Base-by-base conservation (phyloP, 2,329 filamentous ascomycete species). In the Pleurostoma richardsiae region DNA sequence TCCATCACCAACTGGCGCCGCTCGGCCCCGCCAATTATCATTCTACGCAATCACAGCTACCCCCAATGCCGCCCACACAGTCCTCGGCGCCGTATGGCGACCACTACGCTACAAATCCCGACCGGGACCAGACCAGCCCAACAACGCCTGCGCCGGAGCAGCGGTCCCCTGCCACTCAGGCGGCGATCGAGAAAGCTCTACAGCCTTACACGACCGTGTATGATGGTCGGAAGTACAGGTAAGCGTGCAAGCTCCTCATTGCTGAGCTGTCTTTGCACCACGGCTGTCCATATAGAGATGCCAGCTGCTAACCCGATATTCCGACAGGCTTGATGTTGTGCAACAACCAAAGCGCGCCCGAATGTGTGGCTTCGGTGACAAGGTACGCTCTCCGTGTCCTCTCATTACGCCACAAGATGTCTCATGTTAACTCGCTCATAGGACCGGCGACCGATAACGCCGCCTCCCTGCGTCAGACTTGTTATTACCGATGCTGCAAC, bases 281-380 rank as follows among this genome's bases (percentile, higher is more conserved):
- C 19, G 19, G 19, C 19, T 19, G 19, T 19, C 19, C 19, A 19
- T 19, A 19, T 19, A 19, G 19, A 19, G 19, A 19, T 19, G 19
- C 19, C 19, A 19, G 19, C 19, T 19, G 19, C 19, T 19, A 19
- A 19, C 19, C 19, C 19, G 19, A 19, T 19, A 19, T 19, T 19
- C 19, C 19, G 19, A 50, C 54, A 86, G 83, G 51, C 77, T 96
- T 43, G 74, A 85, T 54, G 89, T 96, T 50, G 83, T 88, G 55
- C 94, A 99, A 71, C 90, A 97, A 66, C 94, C 94, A 43, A 79
- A 89, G 58, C 83, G 94, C 58, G 94, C 94, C 54, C 88, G 94
- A 51, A 97, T 97, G 94, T 99, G 94, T 71, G 94, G 94, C 6
- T 99, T 97, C 70, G 94, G 94, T 52, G 94, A 99, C 73, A 99